Evolutionary conservation across 352 stramenopile genomes (phyloP).

Genomic region (Phytophthora boehmeriae): DNA sequence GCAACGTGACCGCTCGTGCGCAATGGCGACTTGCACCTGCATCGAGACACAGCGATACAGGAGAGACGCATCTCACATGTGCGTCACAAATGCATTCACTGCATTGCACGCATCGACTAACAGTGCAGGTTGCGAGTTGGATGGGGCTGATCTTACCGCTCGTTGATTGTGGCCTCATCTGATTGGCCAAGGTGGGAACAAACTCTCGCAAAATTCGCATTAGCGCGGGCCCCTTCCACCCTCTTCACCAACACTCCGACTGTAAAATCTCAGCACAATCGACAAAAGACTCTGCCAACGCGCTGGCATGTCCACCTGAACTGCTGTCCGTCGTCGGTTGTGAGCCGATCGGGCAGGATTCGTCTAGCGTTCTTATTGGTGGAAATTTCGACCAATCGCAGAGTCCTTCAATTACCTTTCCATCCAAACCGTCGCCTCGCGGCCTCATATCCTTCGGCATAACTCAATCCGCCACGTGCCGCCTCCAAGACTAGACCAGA

Average conservation of each 20-base stretch:
- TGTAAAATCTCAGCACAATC: too few relatives aligned
- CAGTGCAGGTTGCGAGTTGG: too few relatives aligned
- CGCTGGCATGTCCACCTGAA: too few relatives aligned
- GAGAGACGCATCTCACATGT: too few relatives aligned
- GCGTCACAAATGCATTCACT: background rate
- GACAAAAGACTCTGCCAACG: too few relatives aligned
- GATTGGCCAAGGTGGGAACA: slow-evolving; percentile 26
- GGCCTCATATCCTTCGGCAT: slow-evolving; percentile 3
- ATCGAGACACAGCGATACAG: background rate
- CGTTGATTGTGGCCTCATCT: slow-evolving; percentile 16
- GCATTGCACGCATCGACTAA: background rate
- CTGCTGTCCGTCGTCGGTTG: slow-evolving; percentile 2
- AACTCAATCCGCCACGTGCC: slow-evolving; percentile 33
- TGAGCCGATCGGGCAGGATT: slow-evolving; percentile 15
- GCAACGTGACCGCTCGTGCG: too few relatives aligned
- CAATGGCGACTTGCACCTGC: background rate
- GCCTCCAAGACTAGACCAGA: slow-evolving; percentile 3
- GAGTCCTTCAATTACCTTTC: background rate
- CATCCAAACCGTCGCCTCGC: background rate
- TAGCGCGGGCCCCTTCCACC: background rate
- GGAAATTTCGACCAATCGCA: slow-evolving; percentile 8
- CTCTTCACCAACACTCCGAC: background rate
- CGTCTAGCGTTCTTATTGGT: slow-evolving; percentile 7
- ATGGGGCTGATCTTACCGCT: background rate
- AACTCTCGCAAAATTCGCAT: background rate